phyloP scores from a whole-genome alignment of 75 land plant species.

The Sequoiadendron giganteum region DNA sequence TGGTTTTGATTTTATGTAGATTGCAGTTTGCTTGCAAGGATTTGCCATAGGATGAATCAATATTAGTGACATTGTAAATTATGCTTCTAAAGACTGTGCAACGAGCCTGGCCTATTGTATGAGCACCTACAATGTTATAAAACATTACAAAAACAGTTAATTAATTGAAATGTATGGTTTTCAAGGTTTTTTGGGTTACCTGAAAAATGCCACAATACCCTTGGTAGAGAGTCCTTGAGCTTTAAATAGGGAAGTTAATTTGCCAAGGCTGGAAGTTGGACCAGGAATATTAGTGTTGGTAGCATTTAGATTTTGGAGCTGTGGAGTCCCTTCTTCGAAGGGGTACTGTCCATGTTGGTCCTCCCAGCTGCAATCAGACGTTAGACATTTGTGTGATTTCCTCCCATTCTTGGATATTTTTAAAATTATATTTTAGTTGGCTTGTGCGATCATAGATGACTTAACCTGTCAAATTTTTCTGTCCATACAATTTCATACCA shows the following conservation, averaged over 20 bases:
- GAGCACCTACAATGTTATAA: not conserved
- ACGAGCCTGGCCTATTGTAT: constrained; percentile 15
- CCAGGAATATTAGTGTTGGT: constrained; percentile 17
- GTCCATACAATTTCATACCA: too few relatives aligned
- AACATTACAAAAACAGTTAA: too few relatives aligned
- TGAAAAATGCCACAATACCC: constrained; percentile 36
- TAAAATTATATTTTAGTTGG: too few relatives aligned
- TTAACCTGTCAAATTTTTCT: too few relatives aligned
- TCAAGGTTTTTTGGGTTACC: not conserved
- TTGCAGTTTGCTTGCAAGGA: not conserved
- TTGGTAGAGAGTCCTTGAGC: constrained; percentile 14
- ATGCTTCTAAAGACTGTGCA: not conserved
- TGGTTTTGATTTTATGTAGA: too few relatives aligned
- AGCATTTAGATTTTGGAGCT: constrained; percentile 10
- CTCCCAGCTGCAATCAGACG: constrained; percentile 18
- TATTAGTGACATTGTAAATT: not conserved
- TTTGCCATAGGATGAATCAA: not conserved
- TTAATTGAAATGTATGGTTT: too few relatives aligned
- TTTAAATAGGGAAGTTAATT: constrained; percentile 13
- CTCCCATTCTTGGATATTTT: too few relatives aligned
- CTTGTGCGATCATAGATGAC: too few relatives aligned
- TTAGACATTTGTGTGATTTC: too few relatives aligned
- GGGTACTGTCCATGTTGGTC: constrained; percentile 21
- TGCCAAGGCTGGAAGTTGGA: not conserved
- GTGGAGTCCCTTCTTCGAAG: constrained; percentile 30